Conservation (phyloP, 768 basidiomycete genomes). For the Cantharellus anzutake region DNA sequence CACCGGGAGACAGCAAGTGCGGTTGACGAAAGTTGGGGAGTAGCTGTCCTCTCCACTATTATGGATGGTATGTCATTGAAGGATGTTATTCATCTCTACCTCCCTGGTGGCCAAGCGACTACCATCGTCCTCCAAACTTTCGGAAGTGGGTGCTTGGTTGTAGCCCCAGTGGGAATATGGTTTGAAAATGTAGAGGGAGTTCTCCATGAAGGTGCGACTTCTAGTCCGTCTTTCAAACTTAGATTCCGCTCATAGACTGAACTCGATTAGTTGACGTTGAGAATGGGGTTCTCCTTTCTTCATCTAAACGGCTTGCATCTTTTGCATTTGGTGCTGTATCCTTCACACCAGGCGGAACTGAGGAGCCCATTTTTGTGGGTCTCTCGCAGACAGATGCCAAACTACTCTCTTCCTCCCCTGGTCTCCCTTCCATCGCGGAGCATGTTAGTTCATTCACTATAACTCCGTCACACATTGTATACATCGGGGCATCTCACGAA, state of each 20-base stretch:
- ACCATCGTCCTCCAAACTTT: no score
- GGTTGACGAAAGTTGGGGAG: no score
- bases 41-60: no score
- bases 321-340: not conserved
- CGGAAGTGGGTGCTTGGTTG: no score
- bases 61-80: no score
- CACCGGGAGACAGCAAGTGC: no score
- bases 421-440: not conserved
- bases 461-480: conserved; percentile 61
- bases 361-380: conserved; percentile 33
- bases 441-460: conserved; percentile 41
- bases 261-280: not conserved
- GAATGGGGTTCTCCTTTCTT: not conserved
- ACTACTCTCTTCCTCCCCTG: conserved; percentile 26
- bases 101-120: no score
- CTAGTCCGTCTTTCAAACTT: not conserved
- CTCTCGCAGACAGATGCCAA: conserved; percentile 40
- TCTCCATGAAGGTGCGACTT: not conserved
- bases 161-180: no score
- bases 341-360: not conserved
- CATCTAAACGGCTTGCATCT: not conserved
- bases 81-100: no score
- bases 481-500: conserved; percentile 67
- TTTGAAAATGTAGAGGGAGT: not conserved
- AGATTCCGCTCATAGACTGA: not conserved